Conservation (phyloP, 495 filamentous ascomycete genomes). For the Aspergillus egyptiacus region DNA sequence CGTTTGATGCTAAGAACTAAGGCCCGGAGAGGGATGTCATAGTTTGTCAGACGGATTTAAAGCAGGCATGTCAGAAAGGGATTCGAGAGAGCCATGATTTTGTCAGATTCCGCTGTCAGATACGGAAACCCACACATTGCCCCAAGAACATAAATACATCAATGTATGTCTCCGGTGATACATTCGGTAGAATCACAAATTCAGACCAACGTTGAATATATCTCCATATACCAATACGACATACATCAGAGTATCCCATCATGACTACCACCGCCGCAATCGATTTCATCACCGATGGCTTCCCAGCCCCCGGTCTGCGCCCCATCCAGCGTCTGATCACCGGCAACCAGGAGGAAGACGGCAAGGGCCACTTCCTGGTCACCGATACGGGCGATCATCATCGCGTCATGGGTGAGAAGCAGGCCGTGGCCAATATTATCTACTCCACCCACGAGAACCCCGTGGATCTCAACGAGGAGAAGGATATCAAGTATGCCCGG, state of each 20-base stretch:
- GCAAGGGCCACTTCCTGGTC: slow-evolving; percentile 29
- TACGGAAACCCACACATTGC: background rate
- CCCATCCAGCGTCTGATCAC: slow-evolving; percentile 24
- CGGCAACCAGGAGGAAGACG: slow-evolving; percentile 27
- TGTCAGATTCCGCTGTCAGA: too few species aligned
- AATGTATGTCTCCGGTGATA: too few species aligned
- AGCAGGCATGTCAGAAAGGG: too few species aligned
- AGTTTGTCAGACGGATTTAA: too few species aligned
- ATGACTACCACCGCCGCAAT: background rate
- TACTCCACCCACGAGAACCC: slow-evolving; percentile 47
- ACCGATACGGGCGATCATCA: slow-evolving; percentile 13
- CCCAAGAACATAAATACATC: background rate
- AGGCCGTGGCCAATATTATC: slow-evolving; percentile 28
- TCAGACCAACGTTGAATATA: too few species aligned
- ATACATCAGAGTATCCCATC: background rate
- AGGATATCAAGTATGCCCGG: slow-evolving; percentile 37
- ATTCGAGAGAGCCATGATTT: too few species aligned
- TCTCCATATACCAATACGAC: too few species aligned
- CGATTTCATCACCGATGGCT: background rate
- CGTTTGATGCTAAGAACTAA: background rate
- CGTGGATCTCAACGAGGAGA: slow-evolving; percentile 43
- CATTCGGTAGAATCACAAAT: too few species aligned
- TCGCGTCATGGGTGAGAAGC: slow-evolving; percentile 18
- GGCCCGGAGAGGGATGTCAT: too few species aligned
- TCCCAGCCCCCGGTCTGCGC: slow-evolving; percentile 2